Evolutionary conservation across 164 flowering plant species (phyloP), one percentile per base, ranked within the genome.

Genomic region (Pachysandra terminalis): DNA sequence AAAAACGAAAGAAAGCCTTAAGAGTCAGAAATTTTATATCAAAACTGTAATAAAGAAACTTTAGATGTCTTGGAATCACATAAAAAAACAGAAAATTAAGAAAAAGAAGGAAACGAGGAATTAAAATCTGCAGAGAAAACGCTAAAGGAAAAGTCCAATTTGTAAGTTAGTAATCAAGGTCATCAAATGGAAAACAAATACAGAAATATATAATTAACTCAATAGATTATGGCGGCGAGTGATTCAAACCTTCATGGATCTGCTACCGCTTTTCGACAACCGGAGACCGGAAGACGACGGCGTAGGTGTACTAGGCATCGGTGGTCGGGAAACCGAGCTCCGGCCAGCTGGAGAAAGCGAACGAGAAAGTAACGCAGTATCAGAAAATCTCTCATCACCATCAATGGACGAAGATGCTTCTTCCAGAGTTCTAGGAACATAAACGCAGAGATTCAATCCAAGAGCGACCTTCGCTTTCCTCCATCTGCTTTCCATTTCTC

Each of bases 401-500:
- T 53, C 73, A 48, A 17, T 54, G 59, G 78, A 63, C 0, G 81
- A 35, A 0, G 79, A 49, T 0, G 75, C 72, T 5, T 79, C 85
- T 1, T 84, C 86, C 0, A 23, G 28, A 9, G 84, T 75, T 60
- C 66, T 67, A 27, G 98, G 96, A 48, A 81, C 78, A 65, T 79
- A 81, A 12, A 85, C 75, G 53, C 95, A 88, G 26, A 78, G 76
- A 54, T 85, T 84, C 51, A 80, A 49, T 7, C 93, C 91, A 2
- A 94, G 75, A 21, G 93, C 90, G 48, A 77, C 45, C 83, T 90
- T 91, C 56, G 83, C 87, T 72, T 90, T 91, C 67, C 84, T 81
- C 98, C 98, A 94, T 78, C 82, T 89, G 69, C 87, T 91, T 26
- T 72, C 90, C 97, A 91, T 90, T 71, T 66, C 21, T 27, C 63